Evolutionary conservation across 768 basidiomycete genomes (phyloP).

Genomic region (Hericium alpestre): DNA sequence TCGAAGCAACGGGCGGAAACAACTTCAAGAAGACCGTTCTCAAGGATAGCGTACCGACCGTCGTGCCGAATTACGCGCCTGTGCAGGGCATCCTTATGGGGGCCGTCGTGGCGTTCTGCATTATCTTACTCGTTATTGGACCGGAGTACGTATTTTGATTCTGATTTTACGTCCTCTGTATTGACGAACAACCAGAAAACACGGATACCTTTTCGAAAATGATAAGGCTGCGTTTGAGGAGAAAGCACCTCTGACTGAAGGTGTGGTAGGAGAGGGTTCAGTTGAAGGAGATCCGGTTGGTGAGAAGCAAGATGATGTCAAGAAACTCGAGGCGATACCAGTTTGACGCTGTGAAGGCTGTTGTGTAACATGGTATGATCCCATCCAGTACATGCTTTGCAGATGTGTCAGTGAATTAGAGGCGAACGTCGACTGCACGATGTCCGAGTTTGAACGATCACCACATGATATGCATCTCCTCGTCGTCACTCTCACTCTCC

Average conservation of each 20-base stretch:
- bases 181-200: conserved; percentile 17
- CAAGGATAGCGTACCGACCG: conserved; percentile 15
- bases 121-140: conserved; percentile 69
- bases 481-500: neutral
- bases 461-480: neutral
- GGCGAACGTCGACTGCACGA: too few species aligned
- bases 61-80: conserved; percentile 36
- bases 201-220: conserved; percentile 64
- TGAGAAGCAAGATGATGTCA: too few species aligned
- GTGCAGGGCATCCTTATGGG: conserved; percentile 88
- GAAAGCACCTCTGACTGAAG: conserved; percentile 15
- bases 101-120: conserved; percentile 63
- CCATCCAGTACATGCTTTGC: too few species aligned
- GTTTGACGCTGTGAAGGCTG: too few species aligned
- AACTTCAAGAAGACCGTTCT: conserved; percentile 26
- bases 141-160: conserved; percentile 47
- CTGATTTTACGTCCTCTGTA: neutral
- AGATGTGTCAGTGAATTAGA: too few species aligned
- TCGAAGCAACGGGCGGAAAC: conserved; percentile 37
- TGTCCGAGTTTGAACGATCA: too few species aligned
- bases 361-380: too few species aligned
- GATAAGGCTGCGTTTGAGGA: conserved; percentile 71
- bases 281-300: too few species aligned
- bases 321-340: too few species aligned
- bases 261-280: too few species aligned